These are phyloP conservation scores for Phyllosticta ampelicida DNA, from an alignment of 2,329 filamentous ascomycete genomes.

Conservation along the genomic window DNA sequence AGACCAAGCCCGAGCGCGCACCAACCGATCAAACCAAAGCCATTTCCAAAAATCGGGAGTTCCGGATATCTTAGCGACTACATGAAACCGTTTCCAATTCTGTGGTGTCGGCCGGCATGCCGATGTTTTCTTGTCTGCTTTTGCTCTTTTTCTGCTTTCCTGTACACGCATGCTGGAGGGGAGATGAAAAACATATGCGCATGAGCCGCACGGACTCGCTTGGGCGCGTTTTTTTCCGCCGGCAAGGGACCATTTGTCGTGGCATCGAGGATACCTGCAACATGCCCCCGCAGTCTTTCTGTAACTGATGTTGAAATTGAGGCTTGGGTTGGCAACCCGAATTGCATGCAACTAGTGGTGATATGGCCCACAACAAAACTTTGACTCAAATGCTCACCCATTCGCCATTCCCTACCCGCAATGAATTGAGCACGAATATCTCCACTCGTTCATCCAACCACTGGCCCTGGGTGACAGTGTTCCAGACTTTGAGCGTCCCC, in stretches of 20 bases:
- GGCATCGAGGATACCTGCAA: constrained; percentile 37
- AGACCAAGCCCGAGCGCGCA: constrained; percentile 24
- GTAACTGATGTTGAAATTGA: constrained; percentile 1
- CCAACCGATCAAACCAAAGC: constrained; percentile 20
- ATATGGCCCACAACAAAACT: too few relatives aligned
- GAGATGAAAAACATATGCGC: constrained; percentile 30
- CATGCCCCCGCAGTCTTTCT: constrained; percentile 31
- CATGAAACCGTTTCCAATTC: constrained; percentile 25
- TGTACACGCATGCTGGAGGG: constrained; percentile 34
- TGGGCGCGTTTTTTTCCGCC: constrained; percentile 12
- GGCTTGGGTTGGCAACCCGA: not conserved
- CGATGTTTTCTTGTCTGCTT: constrained; percentile 4
- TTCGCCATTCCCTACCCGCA: too few relatives aligned
- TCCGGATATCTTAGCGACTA: constrained; percentile 33
- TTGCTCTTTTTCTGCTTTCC: constrained; percentile 3
- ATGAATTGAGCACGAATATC: too few relatives aligned
- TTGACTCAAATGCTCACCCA: too few relatives aligned
- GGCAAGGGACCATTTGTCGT: constrained; percentile 30
- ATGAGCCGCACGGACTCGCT: constrained; percentile 15
- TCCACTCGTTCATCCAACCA: too few relatives aligned
- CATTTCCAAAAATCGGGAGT: constrained; percentile 26
- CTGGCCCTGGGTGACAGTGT: not conserved
- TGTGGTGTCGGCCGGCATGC: constrained; percentile 27
- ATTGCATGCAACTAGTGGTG: too few relatives aligned
- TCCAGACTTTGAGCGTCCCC: not conserved